These are phyloP conservation scores for Bretschneidera sinensis DNA, from an alignment of 345 rosid species.

Conservation along the genomic window DNA sequence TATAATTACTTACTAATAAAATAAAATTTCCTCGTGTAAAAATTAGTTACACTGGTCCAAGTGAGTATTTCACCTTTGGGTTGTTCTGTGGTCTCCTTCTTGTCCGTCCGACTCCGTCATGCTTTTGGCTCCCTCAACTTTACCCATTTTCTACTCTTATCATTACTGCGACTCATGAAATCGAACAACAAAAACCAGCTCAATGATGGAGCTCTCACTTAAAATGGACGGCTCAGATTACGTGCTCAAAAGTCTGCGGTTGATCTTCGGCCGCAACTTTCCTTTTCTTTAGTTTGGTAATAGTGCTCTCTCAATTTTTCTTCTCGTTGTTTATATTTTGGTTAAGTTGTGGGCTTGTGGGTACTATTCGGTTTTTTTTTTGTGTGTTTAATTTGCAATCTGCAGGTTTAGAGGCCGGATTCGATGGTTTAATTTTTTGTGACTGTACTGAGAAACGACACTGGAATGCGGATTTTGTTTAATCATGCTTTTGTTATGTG, in stretches of 20 bases:
- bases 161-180: background rate
- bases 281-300: conserved; percentile 19
- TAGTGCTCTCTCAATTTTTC: background rate
- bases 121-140: no score
- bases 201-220: background rate
- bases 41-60: no score
- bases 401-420: background rate
- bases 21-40: no score
- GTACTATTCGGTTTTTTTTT: no score
- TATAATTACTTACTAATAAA: no score
- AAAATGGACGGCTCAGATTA: conserved; percentile 20
- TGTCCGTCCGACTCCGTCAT: no score
- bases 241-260: conserved; percentile 12
- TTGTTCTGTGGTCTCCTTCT: no score
- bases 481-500: no score
- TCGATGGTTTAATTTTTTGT: background rate
- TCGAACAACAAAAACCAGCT: background rate
- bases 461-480: no score
- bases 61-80: no score
- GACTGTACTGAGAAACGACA: no score
- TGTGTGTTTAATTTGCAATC: background rate
- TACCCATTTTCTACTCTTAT: background rate
- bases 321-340: background rate
- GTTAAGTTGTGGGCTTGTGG: background rate
- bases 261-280: conserved; percentile 11